Conservation (phyloP, 129 eudicot genomes). For the Pittosporum tobira region DNA sequence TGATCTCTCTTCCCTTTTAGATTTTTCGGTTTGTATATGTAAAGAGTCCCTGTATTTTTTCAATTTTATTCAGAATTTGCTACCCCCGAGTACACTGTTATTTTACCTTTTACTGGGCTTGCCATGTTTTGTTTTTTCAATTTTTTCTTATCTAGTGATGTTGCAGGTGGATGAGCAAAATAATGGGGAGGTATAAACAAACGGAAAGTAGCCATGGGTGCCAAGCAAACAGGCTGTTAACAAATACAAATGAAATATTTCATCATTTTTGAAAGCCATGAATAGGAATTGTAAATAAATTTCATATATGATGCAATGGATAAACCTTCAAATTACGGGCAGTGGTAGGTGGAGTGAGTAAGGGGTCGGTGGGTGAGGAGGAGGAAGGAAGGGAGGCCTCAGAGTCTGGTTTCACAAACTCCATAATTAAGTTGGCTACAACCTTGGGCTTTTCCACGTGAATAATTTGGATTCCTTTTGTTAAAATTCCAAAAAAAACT, state of each 20-base stretch:
- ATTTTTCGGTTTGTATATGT: conserved; percentile 33
- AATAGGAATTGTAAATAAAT: no score
- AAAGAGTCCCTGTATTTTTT: conserved; percentile 26
- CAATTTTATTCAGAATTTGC: conserved; percentile 8
- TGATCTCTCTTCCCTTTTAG: conserved; percentile 25
- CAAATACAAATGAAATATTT: no score
- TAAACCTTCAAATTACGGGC: not conserved
- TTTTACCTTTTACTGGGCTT: no score
- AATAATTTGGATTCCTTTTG: conserved; percentile 33
- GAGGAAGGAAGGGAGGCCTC: not conserved
- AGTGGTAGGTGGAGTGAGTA: not conserved
- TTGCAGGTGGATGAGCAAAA: no score
- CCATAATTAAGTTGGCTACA: conserved; percentile 46
- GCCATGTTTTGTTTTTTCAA: not conserved
- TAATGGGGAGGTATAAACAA: no score
- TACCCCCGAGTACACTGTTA: not conserved
- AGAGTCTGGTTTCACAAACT: conserved; percentile 30
- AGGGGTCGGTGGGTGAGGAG: not conserved
- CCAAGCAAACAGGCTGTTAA: not conserved
- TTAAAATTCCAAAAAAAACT: not conserved
- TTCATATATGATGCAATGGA: not conserved
- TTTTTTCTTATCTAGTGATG: no score
- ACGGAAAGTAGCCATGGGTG: no score
- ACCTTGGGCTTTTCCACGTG: conserved; percentile 75
- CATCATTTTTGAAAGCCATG: not conserved